Percentiles rank a stretch among this genome's conserved stretches.
Conservation (phyloP, 208 protist species). For the Eutreptiella sp. region DNA sequence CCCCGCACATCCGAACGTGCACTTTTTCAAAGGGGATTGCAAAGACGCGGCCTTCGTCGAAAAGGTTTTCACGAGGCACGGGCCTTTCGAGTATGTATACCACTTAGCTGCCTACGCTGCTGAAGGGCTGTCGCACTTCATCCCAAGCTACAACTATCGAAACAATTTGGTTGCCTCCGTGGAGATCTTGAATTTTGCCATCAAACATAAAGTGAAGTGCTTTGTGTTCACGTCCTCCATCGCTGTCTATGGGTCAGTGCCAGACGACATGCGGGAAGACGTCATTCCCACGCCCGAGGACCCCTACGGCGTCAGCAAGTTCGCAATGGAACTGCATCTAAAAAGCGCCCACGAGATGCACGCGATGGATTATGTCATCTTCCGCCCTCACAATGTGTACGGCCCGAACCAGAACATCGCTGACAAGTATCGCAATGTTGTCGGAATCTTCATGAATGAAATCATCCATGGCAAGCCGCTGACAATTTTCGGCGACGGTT, state of each 20-base stretch:
- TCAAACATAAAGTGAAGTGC: background rate
- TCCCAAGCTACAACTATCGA: conserved; percentile 11
- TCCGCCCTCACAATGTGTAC: conserved; percentile 37
- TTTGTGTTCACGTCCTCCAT: conserved; percentile 11
- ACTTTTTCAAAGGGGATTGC: background rate
- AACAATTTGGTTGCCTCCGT: background rate
- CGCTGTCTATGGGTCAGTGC: background rate
- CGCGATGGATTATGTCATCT: conserved; percentile 10
- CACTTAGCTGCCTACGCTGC: conserved; percentile 15
- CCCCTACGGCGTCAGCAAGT: conserved; percentile 7
- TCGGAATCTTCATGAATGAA: conserved; percentile 35
- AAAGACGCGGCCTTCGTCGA: conserved; percentile 1
- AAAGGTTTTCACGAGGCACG: background rate
- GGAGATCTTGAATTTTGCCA: conserved; percentile 2
- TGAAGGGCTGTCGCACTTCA: conserved; percentile 12
- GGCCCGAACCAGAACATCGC: conserved; percentile 33
- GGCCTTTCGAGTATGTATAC: conserved; percentile 5
- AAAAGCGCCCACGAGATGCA: conserved; percentile 10
- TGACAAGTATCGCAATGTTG: conserved; percentile 29
- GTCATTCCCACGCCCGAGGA: conserved; percentile 2
- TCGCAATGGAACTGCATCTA: conserved; percentile 4
- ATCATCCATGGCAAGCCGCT: background rate
- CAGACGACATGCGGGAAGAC: background rate
- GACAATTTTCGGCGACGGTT: conserved; percentile 35
- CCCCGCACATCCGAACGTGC: background rate